Percentiles rank a stretch among this genome's conserved stretches.
Conservation (phyloP, 108 stramenopile genomes). For the Nitzschia sp. region DNA sequence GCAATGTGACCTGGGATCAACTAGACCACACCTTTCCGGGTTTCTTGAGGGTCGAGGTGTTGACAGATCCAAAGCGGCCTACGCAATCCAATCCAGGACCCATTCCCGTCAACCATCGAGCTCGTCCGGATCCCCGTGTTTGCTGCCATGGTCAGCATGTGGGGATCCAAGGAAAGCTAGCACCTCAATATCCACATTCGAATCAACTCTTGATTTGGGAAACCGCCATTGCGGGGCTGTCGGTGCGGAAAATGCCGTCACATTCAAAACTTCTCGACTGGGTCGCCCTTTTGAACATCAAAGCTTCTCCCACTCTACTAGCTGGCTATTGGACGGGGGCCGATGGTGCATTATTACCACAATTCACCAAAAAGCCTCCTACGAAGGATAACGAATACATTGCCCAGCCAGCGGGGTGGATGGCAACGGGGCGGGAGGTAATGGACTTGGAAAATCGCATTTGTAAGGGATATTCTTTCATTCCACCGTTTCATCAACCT, state of each 20-base stretch:
- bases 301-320: constrained; percentile 12
- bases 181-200: constrained; percentile 47
- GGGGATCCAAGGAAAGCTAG: constrained; percentile 14
- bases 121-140: constrained; percentile 40
- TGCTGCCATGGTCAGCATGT: constrained; percentile 56
- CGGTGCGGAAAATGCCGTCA: constrained; percentile 69
- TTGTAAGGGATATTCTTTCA: constrained; percentile 82
- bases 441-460: constrained; percentile 67
- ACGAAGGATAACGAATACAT: constrained; percentile 51
- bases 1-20: constrained; percentile 58
- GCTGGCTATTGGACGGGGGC: constrained; percentile 65
- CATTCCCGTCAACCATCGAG: constrained; percentile 48
- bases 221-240: constrained; percentile 62
- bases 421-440: constrained; percentile 72
- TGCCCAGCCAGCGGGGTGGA: constrained; percentile 82
- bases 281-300: constrained; percentile 35
- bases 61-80: constrained; percentile 37
- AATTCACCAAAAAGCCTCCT: constrained; percentile 12
- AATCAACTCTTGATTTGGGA: constrained; percentile 75
- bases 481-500: constrained; percentile 77
- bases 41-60: constrained; percentile 69
- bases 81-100: constrained; percentile 34
- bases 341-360: constrained; percentile 29
- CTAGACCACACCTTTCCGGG: constrained; percentile 67
- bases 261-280: constrained; percentile 47